Evolutionary conservation across 345 rosid species (phyloP).

Genomic region (Kernera saxatilis): DNA sequence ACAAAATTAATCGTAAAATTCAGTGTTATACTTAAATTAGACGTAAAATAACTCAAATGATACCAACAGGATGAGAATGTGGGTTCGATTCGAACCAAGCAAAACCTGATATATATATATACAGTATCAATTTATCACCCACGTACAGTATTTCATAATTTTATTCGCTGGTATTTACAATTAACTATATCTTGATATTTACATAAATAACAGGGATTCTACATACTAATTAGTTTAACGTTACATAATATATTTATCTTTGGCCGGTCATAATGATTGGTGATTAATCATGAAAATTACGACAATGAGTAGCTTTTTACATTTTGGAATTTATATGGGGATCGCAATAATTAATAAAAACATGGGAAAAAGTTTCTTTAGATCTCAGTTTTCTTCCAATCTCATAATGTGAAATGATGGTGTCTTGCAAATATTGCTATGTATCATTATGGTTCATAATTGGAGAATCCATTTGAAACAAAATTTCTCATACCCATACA

Average conservation of each 20-base stretch:
- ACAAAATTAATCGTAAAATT: not conserved
- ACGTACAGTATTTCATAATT: not conserved
- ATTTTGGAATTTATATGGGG: constrained; percentile 24
- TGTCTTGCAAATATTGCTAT: constrained; percentile 32
- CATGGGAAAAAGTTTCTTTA: constrained; percentile 22
- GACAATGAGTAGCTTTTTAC: constrained; percentile 23
- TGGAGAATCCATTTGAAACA: constrained; percentile 10
- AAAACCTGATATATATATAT: not conserved
- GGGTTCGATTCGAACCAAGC: not conserved
- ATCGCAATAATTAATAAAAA: constrained; percentile 26
- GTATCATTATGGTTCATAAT: constrained; percentile 29
- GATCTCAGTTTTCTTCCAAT: constrained; percentile 16
- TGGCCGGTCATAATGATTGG: constrained; percentile 19
- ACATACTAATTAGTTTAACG: not conserved
- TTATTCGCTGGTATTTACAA: not conserved
- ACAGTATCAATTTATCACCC: not conserved
- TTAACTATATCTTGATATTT: not conserved
- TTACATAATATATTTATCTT: constrained; percentile 3
- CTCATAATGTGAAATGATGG: constrained; percentile 30
- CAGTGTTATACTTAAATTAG: not conserved
- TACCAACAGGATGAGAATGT: not conserved
- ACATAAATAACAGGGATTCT: not conserved
- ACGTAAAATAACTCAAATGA: not conserved
- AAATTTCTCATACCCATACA: not conserved
- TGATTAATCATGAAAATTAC: constrained; percentile 20